These are phyloP conservation scores for Aspergillus texensis DNA, from an alignment of 2,329 filamentous ascomycete genomes.

Conservation along the genomic window DNA sequence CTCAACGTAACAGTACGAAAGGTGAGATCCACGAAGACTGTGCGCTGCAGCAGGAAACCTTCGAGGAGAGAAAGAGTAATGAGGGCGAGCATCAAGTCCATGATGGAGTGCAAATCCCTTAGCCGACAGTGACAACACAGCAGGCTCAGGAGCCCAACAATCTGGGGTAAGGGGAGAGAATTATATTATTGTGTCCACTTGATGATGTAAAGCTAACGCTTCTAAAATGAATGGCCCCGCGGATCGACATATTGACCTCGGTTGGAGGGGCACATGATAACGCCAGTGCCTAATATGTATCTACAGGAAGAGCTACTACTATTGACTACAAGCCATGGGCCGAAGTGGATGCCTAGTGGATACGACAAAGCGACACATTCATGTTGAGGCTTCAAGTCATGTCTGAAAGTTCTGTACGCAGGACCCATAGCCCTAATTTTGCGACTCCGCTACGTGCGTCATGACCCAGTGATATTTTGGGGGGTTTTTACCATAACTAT, in stretches of 20 bases:
- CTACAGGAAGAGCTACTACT: not conserved
- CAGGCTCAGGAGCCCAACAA: not conserved
- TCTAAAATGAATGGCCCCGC: not conserved
- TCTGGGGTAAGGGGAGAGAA: constrained; percentile 2
- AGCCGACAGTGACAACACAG: not conserved
- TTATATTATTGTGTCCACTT: not conserved
- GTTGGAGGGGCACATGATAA: constrained; percentile 2
- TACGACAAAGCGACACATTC: not conserved
- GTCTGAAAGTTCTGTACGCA: not conserved
- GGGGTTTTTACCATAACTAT: too few relatives aligned
- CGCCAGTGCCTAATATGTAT: not conserved
- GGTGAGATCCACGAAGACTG: constrained; percentile 25
- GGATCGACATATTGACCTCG: constrained; percentile 12
- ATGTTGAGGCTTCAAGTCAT: not conserved
- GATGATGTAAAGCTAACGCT: not conserved
- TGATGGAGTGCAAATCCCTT: not conserved
- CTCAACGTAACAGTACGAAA: constrained; percentile 28
- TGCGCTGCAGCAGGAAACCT: constrained; percentile 32
- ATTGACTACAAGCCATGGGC: not conserved
- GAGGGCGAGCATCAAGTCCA: constrained; percentile 16
- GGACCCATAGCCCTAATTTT: not conserved
- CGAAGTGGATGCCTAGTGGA: not conserved
- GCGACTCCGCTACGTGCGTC: not conserved
- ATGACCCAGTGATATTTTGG: too few relatives aligned
- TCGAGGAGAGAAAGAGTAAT: constrained; percentile 29